Conservation (phyloP, 345 rosid species). For the Salix udensis region DNA sequence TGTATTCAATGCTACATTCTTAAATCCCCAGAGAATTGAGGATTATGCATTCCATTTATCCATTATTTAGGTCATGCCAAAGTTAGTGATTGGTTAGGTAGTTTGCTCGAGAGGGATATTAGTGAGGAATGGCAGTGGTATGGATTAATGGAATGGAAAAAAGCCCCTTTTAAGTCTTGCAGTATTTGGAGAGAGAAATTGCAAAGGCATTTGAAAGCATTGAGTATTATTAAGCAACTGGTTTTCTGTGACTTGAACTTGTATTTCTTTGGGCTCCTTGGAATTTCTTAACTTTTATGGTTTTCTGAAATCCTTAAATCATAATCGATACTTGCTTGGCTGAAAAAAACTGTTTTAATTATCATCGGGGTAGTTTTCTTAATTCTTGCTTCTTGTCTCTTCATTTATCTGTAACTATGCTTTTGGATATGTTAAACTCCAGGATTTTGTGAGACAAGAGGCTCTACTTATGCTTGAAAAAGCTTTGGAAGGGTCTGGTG, state of each 20-base stretch:
- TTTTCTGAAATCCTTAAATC: not conserved
- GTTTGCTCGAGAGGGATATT: too few species aligned
- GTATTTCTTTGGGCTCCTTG: not conserved
- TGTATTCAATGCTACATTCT: too few species aligned
- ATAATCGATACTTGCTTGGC: not conserved
- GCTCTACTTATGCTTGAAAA: conserved; percentile 86
- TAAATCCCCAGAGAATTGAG: too few species aligned
- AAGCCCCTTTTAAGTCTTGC: not conserved
- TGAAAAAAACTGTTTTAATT: not conserved
- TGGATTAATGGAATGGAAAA: too few species aligned
- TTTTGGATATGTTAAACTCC: conserved; percentile 22
- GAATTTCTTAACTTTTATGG: not conserved
- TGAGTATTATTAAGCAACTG: not conserved
- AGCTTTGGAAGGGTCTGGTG: conserved; percentile 97
- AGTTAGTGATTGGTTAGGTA: too few species aligned
- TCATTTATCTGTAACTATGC: conserved; percentile 3
- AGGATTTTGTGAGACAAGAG: conserved; percentile 97
- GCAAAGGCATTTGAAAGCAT: not conserved
- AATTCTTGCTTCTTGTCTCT: not conserved
- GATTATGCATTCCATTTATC: too few species aligned
- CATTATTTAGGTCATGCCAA: too few species aligned
- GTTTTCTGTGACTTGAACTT: not conserved
- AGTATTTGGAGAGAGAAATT: not conserved
- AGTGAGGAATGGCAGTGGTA: too few species aligned
- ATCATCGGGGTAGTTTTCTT: not conserved